Percentiles rank a stretch among this genome's conserved stretches.
These are phyloP conservation scores for Immersiporthe knoxdaviesiana DNA, from an alignment of 2,329 filamentous ascomycete species.

Conservation along the genomic window DNA sequence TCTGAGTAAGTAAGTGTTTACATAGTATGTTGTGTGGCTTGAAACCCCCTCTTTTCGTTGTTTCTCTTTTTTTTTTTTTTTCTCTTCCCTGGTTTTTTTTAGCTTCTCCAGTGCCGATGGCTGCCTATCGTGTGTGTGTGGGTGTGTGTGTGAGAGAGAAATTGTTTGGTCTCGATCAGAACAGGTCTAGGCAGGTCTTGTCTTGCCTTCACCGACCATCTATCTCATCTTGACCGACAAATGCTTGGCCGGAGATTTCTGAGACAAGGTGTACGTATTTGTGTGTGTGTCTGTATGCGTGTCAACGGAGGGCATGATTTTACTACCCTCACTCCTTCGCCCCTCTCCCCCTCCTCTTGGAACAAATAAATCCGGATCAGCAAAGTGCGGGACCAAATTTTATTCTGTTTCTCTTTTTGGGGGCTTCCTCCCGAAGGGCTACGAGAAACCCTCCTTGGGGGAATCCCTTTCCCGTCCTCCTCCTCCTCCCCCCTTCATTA, in stretches of 20 bases:
- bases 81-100: no score
- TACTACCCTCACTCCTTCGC: not conserved
- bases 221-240: not conserved
- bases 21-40: not conserved
- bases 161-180: not conserved
- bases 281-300: not conserved
- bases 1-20: not conserved
- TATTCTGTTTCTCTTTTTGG: not conserved
- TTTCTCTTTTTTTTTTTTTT: not conserved
- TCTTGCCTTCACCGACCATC: slow-evolving; percentile 1
- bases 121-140: not conserved
- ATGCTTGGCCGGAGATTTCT: not conserved
- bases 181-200: not conserved
- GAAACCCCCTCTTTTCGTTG: not conserved
- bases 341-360: not conserved
- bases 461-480: not conserved
- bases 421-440: not conserved
- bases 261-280: not conserved
- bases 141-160: no score
- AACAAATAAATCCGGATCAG: not conserved
- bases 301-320: not conserved
- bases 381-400: not conserved
- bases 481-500: no score
- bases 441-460: not conserved
- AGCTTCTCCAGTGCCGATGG: not conserved